phyloP scores from a whole-genome alignment of 345 rosid genomes.

The Citropsis articulata region DNA sequence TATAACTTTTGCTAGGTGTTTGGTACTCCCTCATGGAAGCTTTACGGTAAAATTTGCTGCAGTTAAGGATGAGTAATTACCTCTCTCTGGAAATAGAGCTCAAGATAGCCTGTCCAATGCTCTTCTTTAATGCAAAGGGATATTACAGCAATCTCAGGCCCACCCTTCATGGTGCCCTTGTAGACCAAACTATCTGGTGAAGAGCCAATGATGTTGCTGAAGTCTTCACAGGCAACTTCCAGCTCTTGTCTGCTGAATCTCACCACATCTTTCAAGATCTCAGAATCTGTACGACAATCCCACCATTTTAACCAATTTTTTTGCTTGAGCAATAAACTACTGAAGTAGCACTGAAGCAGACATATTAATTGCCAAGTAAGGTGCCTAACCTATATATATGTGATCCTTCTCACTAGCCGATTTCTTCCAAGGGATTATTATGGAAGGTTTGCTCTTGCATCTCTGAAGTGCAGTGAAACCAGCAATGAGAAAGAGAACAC shows the following conservation, averaged over 20 bases:
- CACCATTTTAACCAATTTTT: neutral
- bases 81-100: slow-evolving; percentile 95
- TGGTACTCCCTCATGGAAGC: neutral
- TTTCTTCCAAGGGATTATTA: slow-evolving; percentile 97
- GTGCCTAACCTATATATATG: slow-evolving; percentile 66
- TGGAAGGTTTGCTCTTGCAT: slow-evolving; percentile 72
- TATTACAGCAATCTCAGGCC: slow-evolving; percentile 95
- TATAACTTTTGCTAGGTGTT: neutral
- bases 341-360: slow-evolving; percentile 4
- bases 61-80: slow-evolving; percentile 31
- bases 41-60: neutral
- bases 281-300: slow-evolving; percentile 57
- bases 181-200: slow-evolving; percentile 91
- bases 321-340: neutral
- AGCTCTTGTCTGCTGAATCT: slow-evolving; percentile 91
- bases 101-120: slow-evolving; percentile 89
- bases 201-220: slow-evolving; percentile 94
- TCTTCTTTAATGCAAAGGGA: slow-evolving; percentile 86
- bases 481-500: slow-evolving; percentile 57
- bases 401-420: slow-evolving; percentile 78
- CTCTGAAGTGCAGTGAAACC: slow-evolving; percentile 61
- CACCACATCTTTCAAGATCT: slow-evolving; percentile 72
- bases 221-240: slow-evolving; percentile 99
- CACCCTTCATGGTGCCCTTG: slow-evolving; percentile 87
- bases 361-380: slow-evolving; percentile 8